Evolutionary conservation across 1,284 basidiomycete genomes (phyloP).

Genomic region (Austroboletus niveus): DNA sequence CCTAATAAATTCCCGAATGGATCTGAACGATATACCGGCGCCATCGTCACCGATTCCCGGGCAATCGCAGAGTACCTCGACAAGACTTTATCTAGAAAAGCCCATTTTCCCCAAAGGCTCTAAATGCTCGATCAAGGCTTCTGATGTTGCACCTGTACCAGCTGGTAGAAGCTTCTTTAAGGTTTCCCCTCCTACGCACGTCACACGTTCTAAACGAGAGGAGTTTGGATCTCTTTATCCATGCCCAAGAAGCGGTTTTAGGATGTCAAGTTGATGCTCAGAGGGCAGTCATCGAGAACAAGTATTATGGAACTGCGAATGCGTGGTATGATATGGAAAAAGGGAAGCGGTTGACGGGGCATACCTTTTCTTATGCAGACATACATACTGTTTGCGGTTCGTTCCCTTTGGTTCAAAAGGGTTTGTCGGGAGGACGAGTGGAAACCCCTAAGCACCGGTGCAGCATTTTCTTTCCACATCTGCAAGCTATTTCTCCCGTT

Average conservation of each 20-base stretch:
- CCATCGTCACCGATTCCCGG: constrained; percentile 36
- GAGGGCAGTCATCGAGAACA: constrained; percentile 15
- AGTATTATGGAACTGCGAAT: constrained; percentile 7
- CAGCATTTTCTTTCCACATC: constrained; percentile 26
- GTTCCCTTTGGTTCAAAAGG: constrained; percentile 15
- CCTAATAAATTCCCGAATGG: background rate
- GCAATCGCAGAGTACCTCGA: constrained; percentile 46
- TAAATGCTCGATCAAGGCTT: constrained; percentile 31
- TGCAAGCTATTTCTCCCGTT: constrained; percentile 22
- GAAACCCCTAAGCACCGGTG: constrained; percentile 12
- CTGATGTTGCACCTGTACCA: constrained; percentile 14
- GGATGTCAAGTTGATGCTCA: constrained; percentile 7
- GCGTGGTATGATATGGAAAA: constrained; percentile 15
- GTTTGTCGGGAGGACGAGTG: constrained; percentile 28
- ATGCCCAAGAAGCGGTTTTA: no score
- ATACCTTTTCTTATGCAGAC: constrained; percentile 30
- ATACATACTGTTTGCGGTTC: constrained; percentile 21
- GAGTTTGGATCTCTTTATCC: constrained; percentile 14
- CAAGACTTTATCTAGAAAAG: constrained; percentile 40
- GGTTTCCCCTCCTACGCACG: constrained; percentile 16
- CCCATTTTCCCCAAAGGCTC: constrained; percentile 37
- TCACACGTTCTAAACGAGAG: constrained; percentile 20
- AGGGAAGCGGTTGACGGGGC: constrained; percentile 14
- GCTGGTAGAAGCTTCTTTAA: background rate
- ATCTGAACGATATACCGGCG: constrained; percentile 8